A percentile compares a stretch with the other conserved stretches of the same genome.
Evolutionary conservation across 257 asterid species (phyloP).

Genomic region (Nicotiana paniculata): DNA sequence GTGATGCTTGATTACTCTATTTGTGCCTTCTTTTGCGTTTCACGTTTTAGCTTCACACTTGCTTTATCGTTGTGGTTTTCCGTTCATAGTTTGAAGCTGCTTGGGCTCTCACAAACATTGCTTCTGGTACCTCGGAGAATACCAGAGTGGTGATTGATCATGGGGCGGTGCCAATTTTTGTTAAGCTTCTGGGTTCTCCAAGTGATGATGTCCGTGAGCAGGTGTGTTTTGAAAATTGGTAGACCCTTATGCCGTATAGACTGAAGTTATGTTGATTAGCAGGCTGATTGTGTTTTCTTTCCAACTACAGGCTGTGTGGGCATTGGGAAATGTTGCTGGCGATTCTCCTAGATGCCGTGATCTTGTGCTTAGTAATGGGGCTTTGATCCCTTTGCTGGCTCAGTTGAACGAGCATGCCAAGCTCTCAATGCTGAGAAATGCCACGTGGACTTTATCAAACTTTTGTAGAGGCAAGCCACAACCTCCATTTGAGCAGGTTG

Average conservation of each 20-base stretch:
- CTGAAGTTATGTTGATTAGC: background rate
- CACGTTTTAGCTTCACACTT: background rate
- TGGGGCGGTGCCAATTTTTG: slow-evolving; percentile 83
- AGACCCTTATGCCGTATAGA: background rate
- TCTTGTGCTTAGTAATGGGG: slow-evolving; percentile 80
- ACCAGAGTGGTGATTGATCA: slow-evolving; percentile 86
- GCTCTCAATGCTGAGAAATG: slow-evolving; percentile 93
- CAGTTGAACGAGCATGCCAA: slow-evolving; percentile 76
- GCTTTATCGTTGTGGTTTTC: slow-evolving; percentile 1
- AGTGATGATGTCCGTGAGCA: slow-evolving; percentile 97
- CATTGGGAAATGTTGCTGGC: slow-evolving; percentile 93
- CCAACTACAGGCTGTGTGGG: slow-evolving; percentile 80
- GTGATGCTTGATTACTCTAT: background rate
- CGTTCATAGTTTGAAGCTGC: slow-evolving; percentile 78
- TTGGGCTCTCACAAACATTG: slow-evolving; percentile 97
- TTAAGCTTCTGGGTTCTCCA: slow-evolving; percentile 74
- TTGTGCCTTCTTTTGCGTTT: background rate
- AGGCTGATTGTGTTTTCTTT: background rate
- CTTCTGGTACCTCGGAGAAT: slow-evolving; percentile 91
- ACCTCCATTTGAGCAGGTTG: slow-evolving; percentile 92
- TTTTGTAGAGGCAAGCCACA: slow-evolving; percentile 98
- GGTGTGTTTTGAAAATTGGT: slow-evolving; percentile 27
- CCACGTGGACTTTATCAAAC: slow-evolving; percentile 93
- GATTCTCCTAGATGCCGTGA: slow-evolving; percentile 92
- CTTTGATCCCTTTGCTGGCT: slow-evolving; percentile 66